Evolutionary conservation across 192 early-diverging fungal genomes (phyloP).

Genomic region (Linderina pennispora): DNA sequence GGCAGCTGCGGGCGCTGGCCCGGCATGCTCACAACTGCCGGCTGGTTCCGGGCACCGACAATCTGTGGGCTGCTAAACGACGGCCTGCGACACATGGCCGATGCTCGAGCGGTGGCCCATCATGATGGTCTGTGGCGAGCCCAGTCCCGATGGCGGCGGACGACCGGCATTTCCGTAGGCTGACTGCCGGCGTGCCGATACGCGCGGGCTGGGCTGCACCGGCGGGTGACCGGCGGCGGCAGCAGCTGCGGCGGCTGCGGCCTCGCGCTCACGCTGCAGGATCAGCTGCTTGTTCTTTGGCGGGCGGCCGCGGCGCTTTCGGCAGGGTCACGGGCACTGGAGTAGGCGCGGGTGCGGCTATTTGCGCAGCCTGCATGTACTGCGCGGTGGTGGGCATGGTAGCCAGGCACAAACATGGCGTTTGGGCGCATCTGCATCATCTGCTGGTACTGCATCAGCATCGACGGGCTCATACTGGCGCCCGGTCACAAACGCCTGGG

Average conservation of each 20-base stretch:
- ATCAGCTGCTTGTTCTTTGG: conserved; percentile 47
- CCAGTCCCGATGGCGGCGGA: conserved; percentile 6
- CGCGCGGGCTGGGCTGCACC: too few relatives aligned
- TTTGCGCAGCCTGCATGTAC: neutral
- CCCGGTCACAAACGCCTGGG: neutral
- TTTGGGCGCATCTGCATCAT: conserved; percentile 1
- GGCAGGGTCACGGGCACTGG: conserved; percentile 2
- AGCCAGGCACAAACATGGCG: neutral
- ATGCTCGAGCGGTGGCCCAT: too few relatives aligned
- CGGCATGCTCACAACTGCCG: neutral
- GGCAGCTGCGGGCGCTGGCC: neutral
- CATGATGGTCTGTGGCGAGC: too few relatives aligned
- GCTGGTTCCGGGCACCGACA: neutral
- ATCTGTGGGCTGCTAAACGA: neutral
- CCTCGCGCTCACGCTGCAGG: conserved; percentile 36
- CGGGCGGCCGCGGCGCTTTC: conserved; percentile 34
- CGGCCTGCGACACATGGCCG: neutral
- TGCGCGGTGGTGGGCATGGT: neutral
- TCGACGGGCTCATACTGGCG: neutral
- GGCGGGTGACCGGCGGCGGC: conserved; percentile 19
- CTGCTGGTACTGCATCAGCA: conserved; percentile 8
- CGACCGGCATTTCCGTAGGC: conserved; percentile 1
- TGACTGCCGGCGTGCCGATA: too few relatives aligned
- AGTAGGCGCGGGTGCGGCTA: neutral
- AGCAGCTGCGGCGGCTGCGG: conserved; percentile 21